A percentile compares a stretch with the other conserved stretches of the same genome.
Evolutionary conservation across 1,139 yeast genomes (phyloP).

Genomic region (Schizosaccharomyces versatilis): DNA sequence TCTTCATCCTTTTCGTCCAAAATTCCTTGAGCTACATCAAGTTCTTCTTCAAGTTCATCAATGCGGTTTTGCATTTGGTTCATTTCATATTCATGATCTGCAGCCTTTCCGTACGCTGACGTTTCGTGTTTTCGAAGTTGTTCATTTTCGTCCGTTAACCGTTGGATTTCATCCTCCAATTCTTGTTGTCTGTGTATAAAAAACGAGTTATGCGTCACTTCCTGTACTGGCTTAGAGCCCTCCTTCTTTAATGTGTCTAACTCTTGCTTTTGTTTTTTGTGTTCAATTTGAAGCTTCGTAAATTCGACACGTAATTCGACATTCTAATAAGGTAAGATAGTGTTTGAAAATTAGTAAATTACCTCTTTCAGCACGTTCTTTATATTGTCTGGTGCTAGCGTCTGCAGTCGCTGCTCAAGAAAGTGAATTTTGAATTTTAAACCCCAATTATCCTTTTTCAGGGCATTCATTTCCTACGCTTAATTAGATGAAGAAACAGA

Average conservation of each 20-base stretch:
- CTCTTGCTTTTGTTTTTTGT: background rate
- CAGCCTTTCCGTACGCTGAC: background rate
- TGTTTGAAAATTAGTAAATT: too few relatives aligned
- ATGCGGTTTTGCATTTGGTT: background rate
- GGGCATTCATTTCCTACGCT: background rate
- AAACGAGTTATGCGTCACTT: too few relatives aligned
- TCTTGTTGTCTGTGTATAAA: too few relatives aligned
- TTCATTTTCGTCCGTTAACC: too few relatives aligned
- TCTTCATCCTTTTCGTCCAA: slow-evolving; percentile 4
- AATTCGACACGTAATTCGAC: background rate
- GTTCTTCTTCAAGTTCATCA: slow-evolving; percentile 5
- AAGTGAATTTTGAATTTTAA: slow-evolving; percentile 13
- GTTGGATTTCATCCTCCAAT: too few relatives aligned
- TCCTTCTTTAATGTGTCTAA: background rate
- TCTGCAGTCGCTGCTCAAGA: slow-evolving; percentile 11
- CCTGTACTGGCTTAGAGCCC: background rate
- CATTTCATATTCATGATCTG: background rate
- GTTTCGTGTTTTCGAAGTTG: too few relatives aligned
- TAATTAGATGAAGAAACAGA: too few relatives aligned
- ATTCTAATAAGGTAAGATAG: background rate
- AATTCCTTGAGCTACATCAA: slow-evolving; percentile 6
- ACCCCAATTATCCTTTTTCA: slow-evolving; percentile 13
- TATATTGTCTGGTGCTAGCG: slow-evolving; percentile 14
- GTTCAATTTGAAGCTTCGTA: background rate
- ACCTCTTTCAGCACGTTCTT: slow-evolving; percentile 11